Percentiles rank a stretch among this genome's conserved stretches.
Conservation (phyloP, 306 rosid species). For the Myrica gale region DNA sequence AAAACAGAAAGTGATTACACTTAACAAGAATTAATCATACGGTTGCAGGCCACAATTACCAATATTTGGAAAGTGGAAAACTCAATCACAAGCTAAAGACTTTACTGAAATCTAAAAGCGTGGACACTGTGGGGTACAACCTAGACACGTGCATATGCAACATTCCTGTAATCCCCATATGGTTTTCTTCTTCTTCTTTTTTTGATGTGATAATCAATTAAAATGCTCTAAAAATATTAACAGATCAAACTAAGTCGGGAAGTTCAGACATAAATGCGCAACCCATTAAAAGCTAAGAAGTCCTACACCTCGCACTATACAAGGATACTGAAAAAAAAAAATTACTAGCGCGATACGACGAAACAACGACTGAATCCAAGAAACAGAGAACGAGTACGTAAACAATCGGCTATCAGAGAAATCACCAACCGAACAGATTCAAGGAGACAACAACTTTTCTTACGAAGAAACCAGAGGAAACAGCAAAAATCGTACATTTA, state of each 20-base stretch:
- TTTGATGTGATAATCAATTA: not conserved
- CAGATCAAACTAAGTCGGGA: not conserved
- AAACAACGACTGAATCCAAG: conserved; percentile 1
- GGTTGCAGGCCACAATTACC: conserved; percentile 6
- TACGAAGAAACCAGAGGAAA: not conserved
- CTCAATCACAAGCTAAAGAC: not conserved
- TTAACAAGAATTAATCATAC: conserved; percentile 13
- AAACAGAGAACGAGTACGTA: not conserved
- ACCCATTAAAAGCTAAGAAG: not conserved
- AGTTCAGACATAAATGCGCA: too few species aligned
- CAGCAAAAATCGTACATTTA: not conserved
- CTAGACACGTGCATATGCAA: too few species aligned
- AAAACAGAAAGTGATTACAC: conserved; percentile 1
- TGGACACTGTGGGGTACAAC: too few species aligned
- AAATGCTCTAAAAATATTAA: not conserved
- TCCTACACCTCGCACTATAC: not conserved
- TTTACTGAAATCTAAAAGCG: not conserved
- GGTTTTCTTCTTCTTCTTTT: too few species aligned
- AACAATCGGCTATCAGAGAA: not conserved
- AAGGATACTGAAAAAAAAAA: not conserved
- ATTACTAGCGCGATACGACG: not conserved
- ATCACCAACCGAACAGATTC: not conserved
- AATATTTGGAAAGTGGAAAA: not conserved
- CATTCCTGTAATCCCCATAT: too few species aligned
- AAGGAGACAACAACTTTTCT: not conserved